Conservation (phyloP, 768 basidiomycete genomes). For the Boletus reticuloceps region DNA sequence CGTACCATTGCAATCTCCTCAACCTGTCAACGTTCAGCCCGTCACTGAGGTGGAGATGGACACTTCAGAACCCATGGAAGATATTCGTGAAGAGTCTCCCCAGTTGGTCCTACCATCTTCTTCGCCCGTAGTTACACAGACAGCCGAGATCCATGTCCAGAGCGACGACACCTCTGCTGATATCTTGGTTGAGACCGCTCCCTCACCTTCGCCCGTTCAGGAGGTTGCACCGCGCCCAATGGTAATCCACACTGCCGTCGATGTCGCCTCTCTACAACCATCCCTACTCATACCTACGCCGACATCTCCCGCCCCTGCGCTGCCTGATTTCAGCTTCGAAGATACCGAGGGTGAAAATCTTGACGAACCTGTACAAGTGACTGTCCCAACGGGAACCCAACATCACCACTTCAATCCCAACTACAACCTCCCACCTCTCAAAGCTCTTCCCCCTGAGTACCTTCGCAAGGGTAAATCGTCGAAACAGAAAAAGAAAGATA, state of each 20-base stretch:
- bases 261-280: conserved; percentile 25
- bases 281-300: conserved; percentile 37
- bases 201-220: conserved; percentile 1
- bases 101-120: conserved; percentile 23
- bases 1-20: conserved; percentile 7
- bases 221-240: conserved; percentile 12
- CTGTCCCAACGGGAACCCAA: conserved; percentile 15
- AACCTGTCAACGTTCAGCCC: conserved; percentile 1
- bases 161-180: background rate
- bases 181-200: background rate
- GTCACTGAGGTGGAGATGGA: conserved; percentile 11
- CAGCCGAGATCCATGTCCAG: background rate
- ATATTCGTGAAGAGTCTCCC: conserved; percentile 22
- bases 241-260: conserved; percentile 27
- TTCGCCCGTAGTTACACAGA: conserved; percentile 11
- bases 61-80: conserved; percentile 18
- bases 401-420: conserved; percentile 42
- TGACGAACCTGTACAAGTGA: conserved; percentile 17
- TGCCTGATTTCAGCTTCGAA: conserved; percentile 35
- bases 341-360: conserved; percentile 25
- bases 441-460: conserved; percentile 53
- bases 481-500: conserved; percentile 53
- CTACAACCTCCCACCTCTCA: conserved; percentile 57
- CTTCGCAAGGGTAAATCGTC: conserved; percentile 46
- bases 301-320: conserved; percentile 30